Evolutionary conservation across 2,329 filamentous ascomycete genomes (phyloP).

Genomic region (Arthrinium puccinioides): DNA sequence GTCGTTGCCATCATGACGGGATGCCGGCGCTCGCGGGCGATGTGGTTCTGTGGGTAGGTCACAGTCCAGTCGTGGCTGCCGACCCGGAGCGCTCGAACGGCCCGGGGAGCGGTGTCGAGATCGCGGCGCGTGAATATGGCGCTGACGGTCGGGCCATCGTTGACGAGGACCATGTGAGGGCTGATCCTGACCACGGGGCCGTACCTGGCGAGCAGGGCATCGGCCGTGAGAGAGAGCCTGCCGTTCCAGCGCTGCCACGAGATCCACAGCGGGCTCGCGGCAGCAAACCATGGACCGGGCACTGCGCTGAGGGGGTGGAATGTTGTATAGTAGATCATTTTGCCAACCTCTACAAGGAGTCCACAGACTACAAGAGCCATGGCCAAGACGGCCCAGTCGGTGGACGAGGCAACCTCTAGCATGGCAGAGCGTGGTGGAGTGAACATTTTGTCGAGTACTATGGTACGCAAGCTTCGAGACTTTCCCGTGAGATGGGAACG

Average conservation of each 20-base stretch:
- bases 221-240: constrained; percentile 9
- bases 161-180: constrained; percentile 17
- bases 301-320: background rate
- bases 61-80: constrained; percentile 14
- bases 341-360: background rate
- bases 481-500: too few species aligned
- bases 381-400: constrained; percentile 1
- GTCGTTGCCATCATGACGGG: constrained; percentile 13
- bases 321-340: background rate
- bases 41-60: constrained; percentile 8
- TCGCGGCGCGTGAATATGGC: constrained; percentile 10
- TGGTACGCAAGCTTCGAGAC: too few species aligned
- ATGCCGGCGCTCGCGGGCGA: constrained; percentile 9
- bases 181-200: constrained; percentile 16
- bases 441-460: too few species aligned
- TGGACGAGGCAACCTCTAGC: constrained; percentile 3
- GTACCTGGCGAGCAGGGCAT: constrained; percentile 9
- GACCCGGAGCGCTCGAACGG: constrained; percentile 11
- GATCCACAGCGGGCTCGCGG: constrained; percentile 9
- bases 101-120: constrained; percentile 9
- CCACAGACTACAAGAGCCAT: background rate
- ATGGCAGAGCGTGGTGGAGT: too few species aligned
- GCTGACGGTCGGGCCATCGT: constrained; percentile 10
- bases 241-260: constrained; percentile 12
- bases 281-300: constrained; percentile 8